A percentile compares a stretch with the other conserved stretches of the same genome.
These are phyloP conservation scores for Plasmodium gonderi DNA, from an alignment of 169 alveolate genomes.

Conservation along the genomic window DNA sequence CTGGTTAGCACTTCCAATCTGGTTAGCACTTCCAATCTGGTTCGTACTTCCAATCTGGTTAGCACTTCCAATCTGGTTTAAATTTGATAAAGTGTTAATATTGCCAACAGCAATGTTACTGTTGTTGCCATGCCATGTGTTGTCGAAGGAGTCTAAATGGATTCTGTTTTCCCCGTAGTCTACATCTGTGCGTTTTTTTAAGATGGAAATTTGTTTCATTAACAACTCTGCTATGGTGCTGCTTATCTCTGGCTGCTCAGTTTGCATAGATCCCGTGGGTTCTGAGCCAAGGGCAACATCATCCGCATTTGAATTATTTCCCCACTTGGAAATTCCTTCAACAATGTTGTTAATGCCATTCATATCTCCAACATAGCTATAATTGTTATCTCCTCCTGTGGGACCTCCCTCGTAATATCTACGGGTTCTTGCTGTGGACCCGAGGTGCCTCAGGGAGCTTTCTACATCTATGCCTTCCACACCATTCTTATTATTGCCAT, in stretches of 20 bases:
- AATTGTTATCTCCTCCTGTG: background rate
- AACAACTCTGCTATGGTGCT: conserved; percentile 51
- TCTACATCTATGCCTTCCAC: background rate
- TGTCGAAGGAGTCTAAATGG: background rate
- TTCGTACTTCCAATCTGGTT: background rate
- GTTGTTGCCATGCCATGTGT: background rate
- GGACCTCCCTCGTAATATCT: background rate
- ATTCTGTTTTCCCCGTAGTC: conserved; percentile 4
- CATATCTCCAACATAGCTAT: background rate
- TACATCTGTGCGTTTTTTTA: conserved; percentile 17
- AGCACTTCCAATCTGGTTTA: background rate
- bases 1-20: background rate
- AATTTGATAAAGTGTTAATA: background rate
- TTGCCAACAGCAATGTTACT: background rate
- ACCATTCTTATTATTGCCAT: background rate
- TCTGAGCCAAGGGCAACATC: background rate
- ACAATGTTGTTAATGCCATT: background rate
- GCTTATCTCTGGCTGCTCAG: conserved; percentile 21
- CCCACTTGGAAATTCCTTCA: background rate
- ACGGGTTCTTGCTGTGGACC: background rate
- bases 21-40: background rate
- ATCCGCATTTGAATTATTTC: background rate
- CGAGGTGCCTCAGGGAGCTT: background rate
- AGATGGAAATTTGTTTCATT: conserved; percentile 53
- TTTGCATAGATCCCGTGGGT: background rate